Base-by-base conservation (phyloP, 495 filamentous ascomycete species). In the Xeromyces bisporus region DNA sequence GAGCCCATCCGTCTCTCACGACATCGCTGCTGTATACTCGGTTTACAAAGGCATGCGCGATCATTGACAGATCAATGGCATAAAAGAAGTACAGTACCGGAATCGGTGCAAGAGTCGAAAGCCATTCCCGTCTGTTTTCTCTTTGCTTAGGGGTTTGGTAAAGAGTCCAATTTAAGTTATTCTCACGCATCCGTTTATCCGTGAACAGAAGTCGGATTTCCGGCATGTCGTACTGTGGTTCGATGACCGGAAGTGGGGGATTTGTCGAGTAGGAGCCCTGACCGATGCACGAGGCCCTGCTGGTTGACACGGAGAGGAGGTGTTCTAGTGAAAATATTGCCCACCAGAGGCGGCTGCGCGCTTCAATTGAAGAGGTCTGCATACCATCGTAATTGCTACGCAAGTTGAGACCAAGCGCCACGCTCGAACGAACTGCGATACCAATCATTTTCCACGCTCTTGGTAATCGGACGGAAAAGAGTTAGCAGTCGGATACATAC, bases 321-420 rank as follows among this genome's bases (percentile, higher is more conserved):
- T 69, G 57, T 31, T 78, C 74, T 6, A 77, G 45, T 1, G 53
- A 55, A 35, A 66, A 73, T 7, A 79, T 44, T 0, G 72, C 64
- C 66, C 71, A 78, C 73, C 73, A 79, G 7, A 77, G 53, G 2
- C 71, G 68, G 24, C 58, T 51, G 7, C 73, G 58, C 11, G 65
- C 58, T 48, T 78, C 74, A 42, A 66, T 72, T 3, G 73, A 58
- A 2, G 50, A 44, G 18, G 62, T 47, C 20, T 52, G 35, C n/a
- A 66, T 53, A 5, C 56, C 46, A 11, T 50, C 47, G 27, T 63
- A 62, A 13, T 63, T 60, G 29, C 69, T 68, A 12, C 67, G 65
- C 6, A 77, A 47, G 38, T 78, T 73, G 12, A 79, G 56, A 1
- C 71, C 74, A 0, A 78, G 56, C 0, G 63, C 64, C 9, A 70